Evolutionary conservation across 495 filamentous ascomycete genomes (phyloP).

Genomic region (Xylaria telfairii): DNA sequence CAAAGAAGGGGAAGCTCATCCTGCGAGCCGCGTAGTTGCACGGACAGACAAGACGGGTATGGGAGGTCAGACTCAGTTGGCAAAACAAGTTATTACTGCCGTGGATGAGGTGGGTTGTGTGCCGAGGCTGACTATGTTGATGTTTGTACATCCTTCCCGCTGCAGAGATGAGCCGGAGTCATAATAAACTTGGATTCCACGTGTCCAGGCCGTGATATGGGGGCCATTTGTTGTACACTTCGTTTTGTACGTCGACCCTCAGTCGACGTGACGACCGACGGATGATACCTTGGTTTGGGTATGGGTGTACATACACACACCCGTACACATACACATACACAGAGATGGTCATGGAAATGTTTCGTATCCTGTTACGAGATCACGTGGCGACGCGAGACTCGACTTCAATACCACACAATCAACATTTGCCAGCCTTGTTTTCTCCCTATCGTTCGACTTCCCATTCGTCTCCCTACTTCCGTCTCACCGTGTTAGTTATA

Average conservation of each 20-base stretch:
- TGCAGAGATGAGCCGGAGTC: neutral
- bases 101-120: neutral
- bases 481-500: neutral
- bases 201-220: neutral
- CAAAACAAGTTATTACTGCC: neutral
- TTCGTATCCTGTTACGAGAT: neutral
- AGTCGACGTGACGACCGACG: neutral
- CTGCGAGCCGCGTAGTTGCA: neutral
- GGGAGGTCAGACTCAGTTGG: neutral
- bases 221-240: neutral
- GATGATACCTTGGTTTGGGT: neutral
- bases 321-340: neutral
- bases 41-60: neutral
- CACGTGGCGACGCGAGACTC: neutral
- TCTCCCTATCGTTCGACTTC: neutral
- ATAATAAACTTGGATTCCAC: neutral
- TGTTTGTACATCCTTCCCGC: neutral
- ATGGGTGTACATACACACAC: neutral
- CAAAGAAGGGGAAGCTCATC: neutral
- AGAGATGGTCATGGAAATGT: neutral
- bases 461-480: neutral
- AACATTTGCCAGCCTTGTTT: neutral
- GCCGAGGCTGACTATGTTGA: neutral
- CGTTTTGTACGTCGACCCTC: neutral
- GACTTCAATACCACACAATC: neutral